Base-by-base conservation (phyloP, 1,284 basidiomycete genomes). In the Ustilago nuda region DNA sequence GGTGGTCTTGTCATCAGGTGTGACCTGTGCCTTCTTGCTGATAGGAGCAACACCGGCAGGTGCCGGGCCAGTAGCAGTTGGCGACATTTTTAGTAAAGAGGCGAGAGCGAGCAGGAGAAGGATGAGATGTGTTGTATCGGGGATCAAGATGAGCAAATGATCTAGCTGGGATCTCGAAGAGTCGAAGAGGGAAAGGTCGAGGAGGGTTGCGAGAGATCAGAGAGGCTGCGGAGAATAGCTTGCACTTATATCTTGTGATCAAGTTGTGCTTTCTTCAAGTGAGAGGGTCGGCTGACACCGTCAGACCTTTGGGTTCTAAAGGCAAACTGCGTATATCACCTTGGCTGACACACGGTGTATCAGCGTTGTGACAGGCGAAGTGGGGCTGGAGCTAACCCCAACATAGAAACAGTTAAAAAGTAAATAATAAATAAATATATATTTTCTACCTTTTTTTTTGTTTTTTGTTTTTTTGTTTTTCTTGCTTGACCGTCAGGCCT, bases 1-100 rank as follows among this genome's bases (percentile, higher is more conserved):
- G 48, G 61, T 78, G 45, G 72, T 78, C 70, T 80, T 80, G 70
- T 80, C 65, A 48, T 80, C 78, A 19, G 78, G 78, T 36, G 72
- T 76, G 41, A 66, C 54, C 51, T 78, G 63, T 4, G 60, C 33
- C n/a, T 55, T 60, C 48, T 78, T 71, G 65, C 23, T 58, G 53
- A 57, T 37, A 19, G 56, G 37, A 35, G 41, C 53, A 13, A 50
- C 36, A 15, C 50, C 58, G 13, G 39, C 9, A 17, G n/a, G 36
- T n/a, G 36, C 59, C 7, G 55, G 30, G 32, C 62, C 58, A 23
- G 46, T 48, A 13, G 19, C 57, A 63, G 52, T 66, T 50, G 13
- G 63, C 52, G 30, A 66, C 55, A 7, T 30, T 66, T 63, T 54
- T 41, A 33, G 27, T 30, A 27, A 9, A n/a, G n/a, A 8, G 4